phyloP scores from a whole-genome alignment of 2,329 filamentous ascomycete species.

The Penicillium sp. region DNA sequence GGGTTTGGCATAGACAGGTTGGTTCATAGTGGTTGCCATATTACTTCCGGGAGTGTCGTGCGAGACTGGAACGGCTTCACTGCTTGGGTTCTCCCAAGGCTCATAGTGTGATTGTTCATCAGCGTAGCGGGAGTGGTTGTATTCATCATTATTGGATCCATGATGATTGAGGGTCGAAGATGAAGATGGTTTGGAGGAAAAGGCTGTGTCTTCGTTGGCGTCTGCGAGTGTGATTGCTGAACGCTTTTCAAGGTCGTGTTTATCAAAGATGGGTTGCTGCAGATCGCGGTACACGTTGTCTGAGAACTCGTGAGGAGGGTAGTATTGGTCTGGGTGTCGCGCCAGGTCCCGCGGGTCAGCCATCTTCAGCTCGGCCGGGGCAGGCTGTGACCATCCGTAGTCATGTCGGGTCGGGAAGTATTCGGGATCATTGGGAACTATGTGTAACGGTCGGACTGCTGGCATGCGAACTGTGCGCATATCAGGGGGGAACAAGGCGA shows the following conservation, averaged over 20 bases:
- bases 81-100: neutral
- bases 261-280: constrained; percentile 12
- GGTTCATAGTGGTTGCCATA: neutral
- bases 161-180: constrained; percentile 23
- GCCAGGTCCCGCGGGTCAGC: neutral
- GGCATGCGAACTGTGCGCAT: constrained; percentile 15
- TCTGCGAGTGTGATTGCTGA: constrained; percentile 26
- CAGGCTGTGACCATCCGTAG: constrained; percentile 1
- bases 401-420: constrained; percentile 13
- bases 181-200: constrained; percentile 21
- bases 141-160: constrained; percentile 3
- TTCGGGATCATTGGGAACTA: neutral
- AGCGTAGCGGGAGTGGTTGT: constrained; percentile 7
- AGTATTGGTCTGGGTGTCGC: constrained; percentile 2
- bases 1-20: neutral
- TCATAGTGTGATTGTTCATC: constrained; percentile 9
- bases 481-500: constrained; percentile 64
- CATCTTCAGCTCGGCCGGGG: neutral
- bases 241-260: constrained; percentile 17
- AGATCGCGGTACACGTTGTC: constrained; percentile 3
- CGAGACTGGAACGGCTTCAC: constrained; percentile 1
- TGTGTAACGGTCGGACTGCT: constrained; percentile 9
- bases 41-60: constrained; percentile 6
- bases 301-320: constrained; percentile 6
- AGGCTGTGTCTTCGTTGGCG: constrained; percentile 14